Base-by-base conservation (phyloP, 352 stramenopile species). In the Phytophthora podocarpi region DNA sequence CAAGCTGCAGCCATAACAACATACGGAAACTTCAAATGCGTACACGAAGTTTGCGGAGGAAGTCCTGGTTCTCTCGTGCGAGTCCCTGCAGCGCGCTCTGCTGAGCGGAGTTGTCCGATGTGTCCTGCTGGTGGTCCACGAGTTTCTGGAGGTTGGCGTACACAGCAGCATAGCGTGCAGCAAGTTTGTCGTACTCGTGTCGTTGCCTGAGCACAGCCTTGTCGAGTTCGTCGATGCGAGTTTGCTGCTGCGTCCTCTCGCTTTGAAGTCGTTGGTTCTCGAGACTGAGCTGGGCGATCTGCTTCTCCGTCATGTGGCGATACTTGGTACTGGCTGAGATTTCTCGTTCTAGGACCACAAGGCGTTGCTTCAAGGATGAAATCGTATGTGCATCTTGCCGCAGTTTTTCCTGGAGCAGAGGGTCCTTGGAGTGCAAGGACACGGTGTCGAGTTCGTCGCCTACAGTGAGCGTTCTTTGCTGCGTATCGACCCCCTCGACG, bases 61-160 rank as follows among this genome's bases (percentile, higher is more conserved):
- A 76, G 21, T 91, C 81, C 24, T 91, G 81, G 40, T 91, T 93
- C 49, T 93, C 81, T 12, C 72, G 69, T n/a, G 76, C 67, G 11
- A 93, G 71, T 1, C 72, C 74, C 27, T 89, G 75, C 2, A 93
- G 49, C 2, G 85, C 71, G 5, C 61, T 69, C 8, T 93, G 80
- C 18, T 78, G 37, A 0, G 55, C 37, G 0, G 64, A 61, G 0
- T 64, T 64, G 13, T 64, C 41, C 4, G 24, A 40, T 7, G 30
- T 7, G 10, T 45, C 45, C 35, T 72, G 69, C 16, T 69, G 62
- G 12, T 72, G 68, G 20, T 87, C 77, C 2, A 68, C 59, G 4
- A 92, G 60, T 46, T 82, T 90, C 40, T 87, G 70, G 16, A 93
- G 51, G 32, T 72, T 86, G 13, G 61, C 57, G 40, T 89, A 90